Conservation (phyloP, 768 basidiomycete species). For the Cystobasidium onofrii region DNA sequence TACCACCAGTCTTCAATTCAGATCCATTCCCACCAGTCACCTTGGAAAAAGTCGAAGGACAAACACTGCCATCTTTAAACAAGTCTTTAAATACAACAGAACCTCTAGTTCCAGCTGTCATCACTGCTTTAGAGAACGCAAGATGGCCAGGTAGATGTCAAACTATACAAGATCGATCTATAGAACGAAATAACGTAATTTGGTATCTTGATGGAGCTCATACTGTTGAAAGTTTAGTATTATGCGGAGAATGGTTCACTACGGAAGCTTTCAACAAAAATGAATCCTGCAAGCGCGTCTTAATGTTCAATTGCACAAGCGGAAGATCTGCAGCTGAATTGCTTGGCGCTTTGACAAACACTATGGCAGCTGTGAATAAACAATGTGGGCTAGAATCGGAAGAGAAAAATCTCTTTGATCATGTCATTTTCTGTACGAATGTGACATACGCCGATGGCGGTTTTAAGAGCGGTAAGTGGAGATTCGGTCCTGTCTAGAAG, state of each 20-base stretch:
- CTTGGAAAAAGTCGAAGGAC: background rate
- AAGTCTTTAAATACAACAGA: constrained; percentile 32
- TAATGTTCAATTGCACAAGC: constrained; percentile 91
- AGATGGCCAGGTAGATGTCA: constrained; percentile 96
- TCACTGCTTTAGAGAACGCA: constrained; percentile 59
- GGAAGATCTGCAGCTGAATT: constrained; percentile 74
- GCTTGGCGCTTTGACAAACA: constrained; percentile 56
- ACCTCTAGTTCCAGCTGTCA: constrained; percentile 53
- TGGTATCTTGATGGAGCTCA: constrained; percentile 98
- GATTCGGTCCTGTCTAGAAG: no score
- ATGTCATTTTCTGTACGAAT: constrained; percentile 90
- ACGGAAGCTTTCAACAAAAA: constrained; percentile 26
- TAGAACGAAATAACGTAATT: constrained; percentile 51
- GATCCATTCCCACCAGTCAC: background rate
- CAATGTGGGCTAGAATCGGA: constrained; percentile 43
- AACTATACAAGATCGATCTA: constrained; percentile 56
- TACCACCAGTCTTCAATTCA: constrained; percentile 39
- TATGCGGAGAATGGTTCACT: constrained; percentile 82
- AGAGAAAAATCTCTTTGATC: constrained; percentile 49
- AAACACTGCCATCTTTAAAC: background rate
- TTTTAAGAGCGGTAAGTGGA: constrained; percentile 78
- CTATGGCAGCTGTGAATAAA: constrained; percentile 45
- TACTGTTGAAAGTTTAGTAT: constrained; percentile 78
- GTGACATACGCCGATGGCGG: constrained; percentile 83
- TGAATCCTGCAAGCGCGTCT: constrained; percentile 50